A percentile compares a stretch with the other conserved stretches of the same genome.
phyloP scores from a whole-genome alignment of 805 yeast species.

The Lachancea cidri region DNA sequence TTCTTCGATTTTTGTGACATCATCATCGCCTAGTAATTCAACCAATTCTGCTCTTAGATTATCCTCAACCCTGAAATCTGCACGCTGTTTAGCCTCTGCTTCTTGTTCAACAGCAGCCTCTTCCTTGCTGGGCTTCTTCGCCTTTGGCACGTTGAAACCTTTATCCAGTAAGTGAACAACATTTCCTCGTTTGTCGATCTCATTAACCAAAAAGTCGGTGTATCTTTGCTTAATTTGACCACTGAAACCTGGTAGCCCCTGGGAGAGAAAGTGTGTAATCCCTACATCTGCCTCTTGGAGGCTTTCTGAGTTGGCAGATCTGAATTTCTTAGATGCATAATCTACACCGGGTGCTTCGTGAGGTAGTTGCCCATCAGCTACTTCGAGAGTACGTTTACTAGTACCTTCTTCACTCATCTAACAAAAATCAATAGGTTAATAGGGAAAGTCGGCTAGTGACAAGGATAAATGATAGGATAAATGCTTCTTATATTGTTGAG shows the following conservation, averaged over 20 bases:
- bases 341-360: neutral
- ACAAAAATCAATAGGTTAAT: neutral
- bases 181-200: constrained; percentile 60
- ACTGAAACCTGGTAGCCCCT: constrained; percentile 53
- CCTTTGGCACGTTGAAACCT: constrained; percentile 56
- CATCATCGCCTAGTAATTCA: constrained; percentile 54
- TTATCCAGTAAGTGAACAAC: constrained; percentile 74
- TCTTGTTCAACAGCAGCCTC: constrained; percentile 34
- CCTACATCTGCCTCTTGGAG: constrained; percentile 82
- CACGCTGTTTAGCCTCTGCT: constrained; percentile 26
- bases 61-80: constrained; percentile 39
- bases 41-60: constrained; percentile 45
- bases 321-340: constrained; percentile 11
- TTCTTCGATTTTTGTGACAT: constrained; percentile 51
- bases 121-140: constrained; percentile 40
- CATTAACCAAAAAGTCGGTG: constrained; percentile 92
- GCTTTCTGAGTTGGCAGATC: constrained; percentile 31
- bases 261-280: constrained; percentile 62
- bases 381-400: constrained; percentile 8
- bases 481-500: no score
- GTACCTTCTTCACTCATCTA: constrained; percentile 12
- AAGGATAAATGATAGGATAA: no score
- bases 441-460: neutral
- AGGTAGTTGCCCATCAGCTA: neutral
- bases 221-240: constrained; percentile 86